Evolutionary conservation across 148 eudicot species (phyloP), one percentile per base, ranked within the genome.

Genomic region (Chenopodium suecicum): DNA sequence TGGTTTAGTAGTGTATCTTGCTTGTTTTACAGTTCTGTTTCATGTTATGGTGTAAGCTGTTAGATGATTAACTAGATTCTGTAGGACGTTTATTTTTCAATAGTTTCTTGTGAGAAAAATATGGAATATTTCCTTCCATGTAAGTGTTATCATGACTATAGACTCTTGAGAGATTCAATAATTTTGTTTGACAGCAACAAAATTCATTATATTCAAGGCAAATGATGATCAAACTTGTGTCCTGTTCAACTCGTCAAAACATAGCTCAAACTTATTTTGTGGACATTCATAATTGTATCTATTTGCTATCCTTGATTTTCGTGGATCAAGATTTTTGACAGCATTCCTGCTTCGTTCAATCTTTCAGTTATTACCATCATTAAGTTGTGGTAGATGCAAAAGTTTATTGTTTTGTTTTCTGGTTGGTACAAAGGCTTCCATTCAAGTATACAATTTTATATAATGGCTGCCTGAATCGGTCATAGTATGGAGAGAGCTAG

Each of bases 31-130:
- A 11, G 5, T 47, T 50, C 9, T 37, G 27, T 70, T 23, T 47
- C 64, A 50, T 75, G 47, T 14, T 76, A 23, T 75, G 54, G 48
- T 75, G 62, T 47, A 75, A 75, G 74, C 22, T 7, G 50, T 20
- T 20, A 71, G 2, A 44, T 4, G 46, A 71, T 19, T 20, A 7
- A 11, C 8, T 69, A 31, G n/a, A 16, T 16, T 46, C 7, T 14
- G 19, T 17, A 56, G 62, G 17, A 56, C 5, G 22, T 56, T 70
- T 70, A 19, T 19, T 17, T 19, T 23, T 10, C 44, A n/a, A 20
- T 37, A 17, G 25, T 70, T 70, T 70, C 48, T 37, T 41, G 50
- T 41, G 52, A 6, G 44, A 7, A 19, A 70, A 0, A 50, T 27
- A 2, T 27, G 37, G 31, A 67, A 29, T 29, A 29, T 27, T 29